Base-by-base conservation (phyloP, 2,329 filamentous ascomycete genomes). In the Trichophyton rubrum region DNA sequence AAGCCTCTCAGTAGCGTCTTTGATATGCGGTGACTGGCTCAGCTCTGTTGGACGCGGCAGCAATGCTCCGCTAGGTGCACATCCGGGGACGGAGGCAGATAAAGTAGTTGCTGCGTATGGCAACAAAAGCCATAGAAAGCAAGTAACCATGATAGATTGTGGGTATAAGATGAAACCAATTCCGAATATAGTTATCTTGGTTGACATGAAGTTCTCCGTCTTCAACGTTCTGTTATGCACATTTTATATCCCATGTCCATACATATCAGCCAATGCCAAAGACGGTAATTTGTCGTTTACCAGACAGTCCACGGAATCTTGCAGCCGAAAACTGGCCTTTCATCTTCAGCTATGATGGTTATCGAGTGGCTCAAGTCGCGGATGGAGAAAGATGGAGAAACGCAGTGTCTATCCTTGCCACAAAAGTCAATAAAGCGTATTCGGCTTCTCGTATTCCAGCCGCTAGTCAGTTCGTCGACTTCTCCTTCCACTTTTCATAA, bases 41-140 rank as follows among this genome's bases (percentile, higher is more conserved):
- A 74, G 64, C 15, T 66, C 55, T 3, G 66, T 68, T 17, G 74
- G 73, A 1, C 67, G 67, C 2, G 75, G 73, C 0, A 76, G 63
- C 27, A 69, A 13, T 40, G 55, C 30, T 38, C 38, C 55, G 17
- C 33, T 53, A 15, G 47, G 47, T 27, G 17, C 47, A 15, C 47
- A 53, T 30, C 15, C 47, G 7, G 24, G 24, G 47, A 6, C 27
- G 15, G 47, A 33, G 13, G 22, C 22, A 27, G 51, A 17, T n/a
- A 13, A 11, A 35, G 30, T 20, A 3, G 27, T 27, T 9, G 13
- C 30, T n/a, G 51, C 22, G 15, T 15, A 30, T 17, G 27, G 15
- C 30, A 30, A 55, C 13, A 13, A 49, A 27, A 49, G 20, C 45
- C 45, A 49, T 27, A 35, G 15, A 24, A 33, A 6, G 9, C 51